phyloP scores from a whole-genome alignment of 2,329 filamentous ascomycete genomes.

The Colletotrichum spinosum region DNA sequence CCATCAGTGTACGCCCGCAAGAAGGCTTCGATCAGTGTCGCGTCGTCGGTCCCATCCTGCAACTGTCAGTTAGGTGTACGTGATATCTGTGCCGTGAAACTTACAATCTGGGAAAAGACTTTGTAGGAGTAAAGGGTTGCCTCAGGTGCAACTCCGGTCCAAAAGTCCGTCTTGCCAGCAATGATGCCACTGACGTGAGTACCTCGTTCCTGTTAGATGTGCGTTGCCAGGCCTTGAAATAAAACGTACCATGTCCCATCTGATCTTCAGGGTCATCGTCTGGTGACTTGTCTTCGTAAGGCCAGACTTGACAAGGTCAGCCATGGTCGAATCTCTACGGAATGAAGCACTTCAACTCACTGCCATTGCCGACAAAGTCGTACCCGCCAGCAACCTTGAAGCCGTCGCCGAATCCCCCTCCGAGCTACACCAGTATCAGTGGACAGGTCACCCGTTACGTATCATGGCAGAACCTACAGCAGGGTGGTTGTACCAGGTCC shows the following conservation, averaged over 20 bases:
- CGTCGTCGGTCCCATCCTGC: constrained; percentile 44
- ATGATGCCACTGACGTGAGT: constrained; percentile 48
- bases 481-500: constrained; percentile 53
- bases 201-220: constrained; percentile 43
- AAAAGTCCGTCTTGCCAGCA: constrained; percentile 42
- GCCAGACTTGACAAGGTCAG: constrained; percentile 18
- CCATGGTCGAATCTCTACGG: constrained; percentile 4
- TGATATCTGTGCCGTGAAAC: neutral
- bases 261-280: constrained; percentile 43
- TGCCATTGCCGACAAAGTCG: constrained; percentile 56
- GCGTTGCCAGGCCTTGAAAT: neutral
- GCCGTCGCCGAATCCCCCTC: constrained; percentile 59
- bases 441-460: constrained; percentile 19
- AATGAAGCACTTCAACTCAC: constrained; percentile 36
- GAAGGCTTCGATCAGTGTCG: constrained; percentile 53
- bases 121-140: constrained; percentile 45
- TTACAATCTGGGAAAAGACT: constrained; percentile 41
- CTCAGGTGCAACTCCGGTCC: constrained; percentile 45
- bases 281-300: constrained; percentile 36
- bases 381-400: constrained; percentile 57
- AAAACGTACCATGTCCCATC: constrained; percentile 43
- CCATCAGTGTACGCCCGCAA: constrained; percentile 49
- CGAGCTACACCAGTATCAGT: constrained; percentile 45
- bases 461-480: constrained; percentile 42
- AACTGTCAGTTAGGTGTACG: neutral